Conservation (phyloP, 371 early-diverging fungal species). For the Saksenaea oblongispora region DNA sequence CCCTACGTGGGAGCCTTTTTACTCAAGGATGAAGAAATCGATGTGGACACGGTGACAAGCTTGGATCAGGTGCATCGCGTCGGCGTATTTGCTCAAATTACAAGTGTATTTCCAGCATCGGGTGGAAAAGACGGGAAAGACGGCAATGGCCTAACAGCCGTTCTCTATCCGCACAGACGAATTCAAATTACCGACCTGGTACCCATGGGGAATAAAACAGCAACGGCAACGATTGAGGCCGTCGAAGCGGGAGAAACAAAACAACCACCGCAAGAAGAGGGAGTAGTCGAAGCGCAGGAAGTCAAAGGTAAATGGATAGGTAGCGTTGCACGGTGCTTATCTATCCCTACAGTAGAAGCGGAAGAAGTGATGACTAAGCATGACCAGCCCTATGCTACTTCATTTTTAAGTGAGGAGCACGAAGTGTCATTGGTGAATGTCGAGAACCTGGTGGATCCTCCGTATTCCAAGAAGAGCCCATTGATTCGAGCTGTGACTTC, state of each 20-base stretch:
- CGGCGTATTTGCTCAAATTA: conserved; percentile 97
- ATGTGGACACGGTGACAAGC: conserved; percentile 78
- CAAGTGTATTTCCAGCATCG: conserved; percentile 91
- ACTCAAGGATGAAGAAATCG: conserved; percentile 84
- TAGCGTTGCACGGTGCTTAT: too few species aligned
- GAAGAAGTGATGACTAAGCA: conserved; percentile 25
- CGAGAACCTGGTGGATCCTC: conserved; percentile 82
- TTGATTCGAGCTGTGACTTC: conserved; percentile 92
- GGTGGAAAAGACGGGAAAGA: conserved; percentile 48
- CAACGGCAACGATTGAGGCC: conserved; percentile 14
- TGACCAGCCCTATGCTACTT: conserved; percentile 44
- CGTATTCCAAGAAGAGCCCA: conserved; percentile 81
- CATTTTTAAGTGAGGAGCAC: conserved; percentile 67
- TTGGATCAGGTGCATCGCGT: conserved; percentile 83
- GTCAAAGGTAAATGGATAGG: conserved; percentile 14
- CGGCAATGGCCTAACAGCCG: conserved; percentile 85
- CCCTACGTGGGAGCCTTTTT: conserved; percentile 95
- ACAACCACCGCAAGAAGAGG: conserved; percentile 27
- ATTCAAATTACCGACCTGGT: conserved; percentile 79
- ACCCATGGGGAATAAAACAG: conserved; percentile 29
- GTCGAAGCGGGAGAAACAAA: conserved; percentile 1
- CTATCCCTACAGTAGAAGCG: too few species aligned
- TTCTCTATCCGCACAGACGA: conserved; percentile 92
- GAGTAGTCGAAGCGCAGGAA: conserved; percentile 21
- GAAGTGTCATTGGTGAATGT: conserved; percentile 84